Evolutionary conservation across 2,329 filamentous ascomycete species (phyloP), one percentile per base, ranked within the genome.

Genomic region (Cucurbitaria berberidis): DNA sequence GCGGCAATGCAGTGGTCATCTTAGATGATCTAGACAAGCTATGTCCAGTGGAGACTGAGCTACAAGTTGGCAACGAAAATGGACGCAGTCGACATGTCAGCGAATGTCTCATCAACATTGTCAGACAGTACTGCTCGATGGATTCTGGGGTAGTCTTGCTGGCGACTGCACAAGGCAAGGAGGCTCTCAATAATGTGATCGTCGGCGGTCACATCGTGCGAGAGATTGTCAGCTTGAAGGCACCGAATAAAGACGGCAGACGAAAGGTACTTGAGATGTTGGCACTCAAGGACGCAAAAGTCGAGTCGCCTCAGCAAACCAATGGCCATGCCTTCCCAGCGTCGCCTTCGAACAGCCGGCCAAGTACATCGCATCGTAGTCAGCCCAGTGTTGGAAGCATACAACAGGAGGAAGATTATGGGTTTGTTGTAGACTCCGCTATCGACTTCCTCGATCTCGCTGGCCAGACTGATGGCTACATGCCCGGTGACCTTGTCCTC

Each of bases 381-480:
- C 66, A 75, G 67, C 72, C 79, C 11, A 78, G 76, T 10, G 64
- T 67, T 19, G 63, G 64, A 42, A 62, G 72, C 68, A 48, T 66
- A 47, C 63, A 67, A 16, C 57, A 66, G 24, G 27, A 43, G 10
- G 64, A 68, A 41, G 68, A 69, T 16, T 73, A 73, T 16, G 89
- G 88, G 0, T 95, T 96, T 66, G 76, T 88, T 1, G 78, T 96
- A 5, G 89, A 92, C 52, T 78, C 85, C 0, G 84, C 89, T 43
- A 84, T 99, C 9, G 95, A 99, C 72, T 90, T 98, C 52, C 84
- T 98, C 8, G 93, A 98, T 59, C 83, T 99, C 50, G 92, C 96
- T 16, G 93, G 95, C 1, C 89, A 93, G 63, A 98, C 93, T 0
- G 95, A 99, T 70, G 95, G 95, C 0, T 99, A 98, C 72, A 97